Base-by-base conservation (phyloP, 352 stramenopile species). In the Phytophthora multivora region DNA sequence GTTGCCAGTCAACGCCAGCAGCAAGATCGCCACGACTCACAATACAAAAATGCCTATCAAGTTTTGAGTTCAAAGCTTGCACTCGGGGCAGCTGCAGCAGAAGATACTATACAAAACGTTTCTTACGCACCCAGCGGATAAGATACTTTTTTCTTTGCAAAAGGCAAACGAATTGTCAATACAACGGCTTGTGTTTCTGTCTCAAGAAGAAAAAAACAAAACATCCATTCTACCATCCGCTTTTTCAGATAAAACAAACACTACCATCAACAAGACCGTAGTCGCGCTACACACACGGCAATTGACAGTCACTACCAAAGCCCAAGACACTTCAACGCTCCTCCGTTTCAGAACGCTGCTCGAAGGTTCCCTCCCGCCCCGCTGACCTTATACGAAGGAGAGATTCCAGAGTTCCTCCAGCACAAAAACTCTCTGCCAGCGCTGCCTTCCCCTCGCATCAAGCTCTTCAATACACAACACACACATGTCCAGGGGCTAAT, bases 341-440 rank as follows among this genome's bases (percentile, higher is more conserved):
- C 38, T 48, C 41, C 30, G 53, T 47, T 63, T 56, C 45, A 51
- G 58, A 66, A 60, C 40, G 50, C 58, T 60, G 25, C 49, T 60
- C 39, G 58, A 66, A 66, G 40, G 5, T 66, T 66, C 58, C 31
- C 18, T 45, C 56, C n/a, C n/a, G 28, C 26, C 10, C 26, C 7
- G 16, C 30, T 23, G 19, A 15, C 36, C 15, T 5, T 16, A 15
- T 33, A 13, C 28, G 28, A 33, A 33, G 28, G 28, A 33, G 28
- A 12, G 10, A 9, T 33, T 33, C 7, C 28, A 33, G 10, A 33
- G 10, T 9, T 33, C 26, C 26, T 59, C 18, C 15, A 12, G 33
- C 51, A 35, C 48, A 39, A 15, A 36, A 45, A 54, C 47, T 52
- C 48, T 59, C 48, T 65, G 47, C 56, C 47, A 39, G 45, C 12